phyloP scores from a whole-genome alignment of 108 stramenopile species.

The Seminavis robusta region DNA sequence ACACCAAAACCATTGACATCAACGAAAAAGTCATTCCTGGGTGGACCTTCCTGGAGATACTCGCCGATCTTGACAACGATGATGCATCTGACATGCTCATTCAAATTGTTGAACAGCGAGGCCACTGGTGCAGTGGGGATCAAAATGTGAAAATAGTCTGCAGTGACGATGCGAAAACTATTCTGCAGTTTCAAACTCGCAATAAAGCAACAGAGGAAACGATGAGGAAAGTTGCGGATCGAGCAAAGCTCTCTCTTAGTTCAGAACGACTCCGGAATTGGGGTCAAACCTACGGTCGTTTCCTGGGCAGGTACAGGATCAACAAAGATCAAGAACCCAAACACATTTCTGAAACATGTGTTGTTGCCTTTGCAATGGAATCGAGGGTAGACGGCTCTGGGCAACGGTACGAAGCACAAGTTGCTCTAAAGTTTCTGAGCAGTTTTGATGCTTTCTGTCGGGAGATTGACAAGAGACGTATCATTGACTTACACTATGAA shows the following conservation, averaged over 20 bases:
- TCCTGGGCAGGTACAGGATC: conserved; percentile 8
- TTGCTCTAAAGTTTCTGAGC: conserved; percentile 16
- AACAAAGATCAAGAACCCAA: conserved; percentile 8
- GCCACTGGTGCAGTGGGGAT: background rate
- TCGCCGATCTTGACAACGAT: conserved; percentile 10
- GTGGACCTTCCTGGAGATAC: conserved; percentile 14
- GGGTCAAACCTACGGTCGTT: too few relatives aligned
- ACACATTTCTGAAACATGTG: conserved; percentile 17
- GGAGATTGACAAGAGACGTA: conserved; percentile 2
- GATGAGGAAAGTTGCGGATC: conserved; percentile 8
- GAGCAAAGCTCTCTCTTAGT: conserved; percentile 11
- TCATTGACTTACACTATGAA: too few relatives aligned
- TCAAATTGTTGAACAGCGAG: conserved; percentile 9
- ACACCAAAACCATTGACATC: background rate
- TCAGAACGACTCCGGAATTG: background rate
- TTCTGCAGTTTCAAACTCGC: too few relatives aligned
- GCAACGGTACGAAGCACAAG: background rate
- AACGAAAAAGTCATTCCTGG: conserved; percentile 3
- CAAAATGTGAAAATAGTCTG: too few relatives aligned
- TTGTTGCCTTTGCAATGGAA: conserved; percentile 16
- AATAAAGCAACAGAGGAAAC: too few relatives aligned
- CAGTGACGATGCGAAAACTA: background rate
- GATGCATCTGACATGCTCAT: conserved; percentile 8
- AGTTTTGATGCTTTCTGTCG: conserved; percentile 3
- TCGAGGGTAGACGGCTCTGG: conserved; percentile 1